phyloP scores from a whole-genome alignment of 345 rosid species.

The Eucalyptus marginata region DNA sequence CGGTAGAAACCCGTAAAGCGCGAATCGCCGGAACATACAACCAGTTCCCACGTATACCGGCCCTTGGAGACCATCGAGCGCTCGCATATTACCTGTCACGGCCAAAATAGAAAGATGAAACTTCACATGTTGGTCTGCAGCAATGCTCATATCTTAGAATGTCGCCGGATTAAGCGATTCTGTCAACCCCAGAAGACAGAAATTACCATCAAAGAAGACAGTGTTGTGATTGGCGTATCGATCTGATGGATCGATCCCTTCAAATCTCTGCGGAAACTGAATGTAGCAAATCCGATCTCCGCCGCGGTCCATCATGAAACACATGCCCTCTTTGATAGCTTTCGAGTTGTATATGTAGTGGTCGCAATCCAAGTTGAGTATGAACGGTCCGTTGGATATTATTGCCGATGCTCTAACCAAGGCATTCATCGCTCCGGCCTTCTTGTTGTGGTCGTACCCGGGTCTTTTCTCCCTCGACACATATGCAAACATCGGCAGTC shows the following conservation, averaged over 20 bases:
- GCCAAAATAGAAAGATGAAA: not conserved
- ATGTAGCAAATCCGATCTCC: constrained; percentile 87
- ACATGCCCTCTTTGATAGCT: constrained; percentile 85
- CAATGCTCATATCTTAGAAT: not conserved
- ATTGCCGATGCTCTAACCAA: constrained; percentile 92
- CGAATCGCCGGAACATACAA: constrained; percentile 84
- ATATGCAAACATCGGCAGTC: constrained; percentile 80
- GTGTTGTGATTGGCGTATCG: constrained; percentile 87
- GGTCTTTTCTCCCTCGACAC: constrained; percentile 80
- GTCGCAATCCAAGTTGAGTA: constrained; percentile 83
- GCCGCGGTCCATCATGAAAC: constrained; percentile 98
- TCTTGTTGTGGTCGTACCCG: constrained; percentile 85
- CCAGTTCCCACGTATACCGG: constrained; percentile 96
- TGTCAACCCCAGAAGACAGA: not conserved
- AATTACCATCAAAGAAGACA: constrained; percentile 75
- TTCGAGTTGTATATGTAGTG: constrained; percentile 68
- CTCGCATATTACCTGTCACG: constrained; percentile 80
- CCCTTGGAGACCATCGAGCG: constrained; percentile 90
- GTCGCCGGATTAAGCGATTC: not conserved
- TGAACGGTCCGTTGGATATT: constrained; percentile 77
- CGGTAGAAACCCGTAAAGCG: constrained; percentile 87
- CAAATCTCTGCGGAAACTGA: constrained; percentile 89
- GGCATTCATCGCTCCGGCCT: constrained; percentile 94
- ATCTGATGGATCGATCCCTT: constrained; percentile 95
- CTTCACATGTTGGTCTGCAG: not conserved